These are phyloP conservation scores for Chaetomiaceae sp. DNA, from an alignment of 2,329 filamentous ascomycete genomes.

Conservation along the genomic window DNA sequence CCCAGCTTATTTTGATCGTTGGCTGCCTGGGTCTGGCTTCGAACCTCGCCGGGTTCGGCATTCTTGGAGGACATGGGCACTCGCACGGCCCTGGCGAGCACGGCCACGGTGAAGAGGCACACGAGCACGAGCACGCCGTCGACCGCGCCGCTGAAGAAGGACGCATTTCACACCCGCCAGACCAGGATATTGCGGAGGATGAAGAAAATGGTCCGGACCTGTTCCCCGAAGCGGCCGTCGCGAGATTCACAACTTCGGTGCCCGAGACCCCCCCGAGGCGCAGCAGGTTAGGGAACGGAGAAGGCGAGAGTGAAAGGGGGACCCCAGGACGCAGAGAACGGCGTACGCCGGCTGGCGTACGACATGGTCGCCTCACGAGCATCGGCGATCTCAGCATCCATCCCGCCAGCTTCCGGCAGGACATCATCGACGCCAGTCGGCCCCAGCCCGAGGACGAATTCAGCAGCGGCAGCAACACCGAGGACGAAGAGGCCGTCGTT, in stretches of 20 bases:
- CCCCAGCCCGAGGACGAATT: constrained; percentile 51
- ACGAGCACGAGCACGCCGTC: constrained; percentile 19
- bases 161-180: constrained; percentile 41
- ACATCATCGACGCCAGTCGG: constrained; percentile 81
- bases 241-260: constrained; percentile 35
- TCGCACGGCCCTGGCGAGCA: constrained; percentile 61
- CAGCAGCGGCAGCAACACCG: constrained; percentile 50
- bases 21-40: constrained; percentile 81
- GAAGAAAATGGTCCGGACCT: constrained; percentile 58
- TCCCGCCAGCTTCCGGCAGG: constrained; percentile 84
- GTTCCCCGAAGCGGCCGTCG: constrained; percentile 58
- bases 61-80: constrained; percentile 92
- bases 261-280: constrained; percentile 36
- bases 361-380: constrained; percentile 58
- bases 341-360: constrained; percentile 44
- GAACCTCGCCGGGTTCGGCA: constrained; percentile 81
- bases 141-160: constrained; percentile 45
- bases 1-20: constrained; percentile 82
- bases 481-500: constrained; percentile 43
- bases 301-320: constrained; percentile 17
- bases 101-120: constrained; percentile 47
- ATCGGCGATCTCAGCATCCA: constrained; percentile 77
- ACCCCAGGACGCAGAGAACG: constrained; percentile 34
- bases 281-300: constrained; percentile 38
- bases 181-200: constrained; percentile 45